A percentile compares a stretch with the other conserved stretches of the same genome.
Conservation (phyloP, 2,329 filamentous ascomycete species). For the Botrytis squamosa region DNA sequence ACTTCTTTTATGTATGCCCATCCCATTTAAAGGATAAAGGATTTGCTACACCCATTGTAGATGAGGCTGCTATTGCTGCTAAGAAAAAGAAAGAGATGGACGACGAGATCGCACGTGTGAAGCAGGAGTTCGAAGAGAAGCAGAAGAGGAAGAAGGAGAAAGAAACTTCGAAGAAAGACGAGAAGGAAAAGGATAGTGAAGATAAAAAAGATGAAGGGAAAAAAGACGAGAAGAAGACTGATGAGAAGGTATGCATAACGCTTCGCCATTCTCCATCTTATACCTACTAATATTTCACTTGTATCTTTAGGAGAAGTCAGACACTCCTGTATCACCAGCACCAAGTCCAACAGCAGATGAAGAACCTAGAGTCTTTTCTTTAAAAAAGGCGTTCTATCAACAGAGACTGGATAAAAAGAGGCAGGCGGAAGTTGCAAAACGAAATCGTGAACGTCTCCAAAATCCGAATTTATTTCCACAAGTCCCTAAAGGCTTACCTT, state of each 20-base stretch:
- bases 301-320: conserved; percentile 32
- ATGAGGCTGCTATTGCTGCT: conserved; percentile 62
- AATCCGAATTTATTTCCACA: conserved; percentile 82
- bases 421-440: conserved; percentile 74
- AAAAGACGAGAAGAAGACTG: conserved; percentile 45
- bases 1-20: conserved; percentile 90
- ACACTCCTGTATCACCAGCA: conserved; percentile 22
- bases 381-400: conserved; percentile 87
- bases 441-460: conserved; percentile 76
- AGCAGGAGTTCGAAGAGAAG: conserved; percentile 74
- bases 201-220: conserved; percentile 44
- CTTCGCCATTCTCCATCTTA: background rate
- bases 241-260: conserved; percentile 40
- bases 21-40: conserved; percentile 78
- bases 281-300: conserved; percentile 20
- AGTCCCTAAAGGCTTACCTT: conserved; percentile 65
- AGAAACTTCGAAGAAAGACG: conserved; percentile 60
- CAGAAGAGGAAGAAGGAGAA: conserved; percentile 68
- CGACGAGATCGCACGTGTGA: conserved; percentile 61
- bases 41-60: conserved; percentile 75
- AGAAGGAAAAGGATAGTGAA: conserved; percentile 48
- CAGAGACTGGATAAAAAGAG: conserved; percentile 77
- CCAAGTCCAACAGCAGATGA: conserved; percentile 42
- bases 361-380: conserved; percentile 75
- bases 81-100: conserved; percentile 63